Base-by-base conservation (phyloP, 805 yeast genomes). In the Starmerella riodocensis region DNA sequence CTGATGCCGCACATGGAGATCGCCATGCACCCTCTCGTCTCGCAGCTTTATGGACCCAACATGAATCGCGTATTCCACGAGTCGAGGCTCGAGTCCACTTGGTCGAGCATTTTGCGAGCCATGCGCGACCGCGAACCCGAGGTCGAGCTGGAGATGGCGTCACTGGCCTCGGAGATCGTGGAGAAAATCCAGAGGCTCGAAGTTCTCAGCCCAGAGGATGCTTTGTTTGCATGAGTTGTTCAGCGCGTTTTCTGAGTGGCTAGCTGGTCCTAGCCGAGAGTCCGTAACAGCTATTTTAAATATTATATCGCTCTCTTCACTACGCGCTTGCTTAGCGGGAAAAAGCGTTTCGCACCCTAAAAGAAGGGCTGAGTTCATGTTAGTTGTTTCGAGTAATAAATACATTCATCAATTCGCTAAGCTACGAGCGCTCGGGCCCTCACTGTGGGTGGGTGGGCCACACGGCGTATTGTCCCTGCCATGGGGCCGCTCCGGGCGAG, bases 131-230 rank as follows among this genome's bases (percentile, higher is more conserved):
- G 37, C 14, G 39, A 38, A 27, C 45, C 39, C n/a, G 17, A 11
- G 2, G 43, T 40, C 26, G 46, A 41, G 39, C 34, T 42, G 5
- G 37, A 34, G 14, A 32, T 45, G 42, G 37, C 28, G 13, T 41
- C 36, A 21, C 8, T n/a, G 24, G 36, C 41, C 19, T 18, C 11
- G 25, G 7, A 16, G n/a, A 35, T 37, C 9, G 24, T 17, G 25
- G 19, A 7, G 26, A 36, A 27, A 8, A 33, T 41, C 27, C 19
- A 8, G 3, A 6, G 17, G 25, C 7, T 30, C 29, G 25, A 32
- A 3, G 26, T 11, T 4, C 21, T 24, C 9, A 28, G 26, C 35
- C 20, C 5, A 27, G 16, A 23, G 25, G 27, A 13, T 23, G 12
- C 23, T 11, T 37, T 8, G 4, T 39, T 11, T 22, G 13, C 16